phyloP scores from a whole-genome alignment of 176 grass and related monocot genomes.

The Oryza officinalis region DNA sequence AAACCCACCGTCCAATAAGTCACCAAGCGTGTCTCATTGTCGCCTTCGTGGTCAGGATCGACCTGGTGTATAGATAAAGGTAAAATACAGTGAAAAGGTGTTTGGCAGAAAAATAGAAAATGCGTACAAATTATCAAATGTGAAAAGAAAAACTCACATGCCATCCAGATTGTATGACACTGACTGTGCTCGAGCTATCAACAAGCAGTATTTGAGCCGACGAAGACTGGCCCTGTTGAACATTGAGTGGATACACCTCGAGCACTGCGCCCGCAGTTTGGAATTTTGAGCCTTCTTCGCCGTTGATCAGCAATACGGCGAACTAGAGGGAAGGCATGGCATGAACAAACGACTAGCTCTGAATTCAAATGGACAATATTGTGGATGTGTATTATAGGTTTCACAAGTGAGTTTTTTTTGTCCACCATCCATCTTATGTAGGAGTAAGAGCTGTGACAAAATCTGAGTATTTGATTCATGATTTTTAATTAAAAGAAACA shows the following conservation, averaged over 20 bases:
- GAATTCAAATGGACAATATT: too few relatives aligned
- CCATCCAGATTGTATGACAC: slow-evolving; percentile 21
- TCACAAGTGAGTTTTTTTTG: too few relatives aligned
- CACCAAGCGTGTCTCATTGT: not conserved
- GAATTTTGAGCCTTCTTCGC: not conserved
- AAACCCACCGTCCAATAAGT: slow-evolving; percentile 22
- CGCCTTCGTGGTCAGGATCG: not conserved
- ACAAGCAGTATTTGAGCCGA: not conserved
- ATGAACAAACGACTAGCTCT: too few relatives aligned
- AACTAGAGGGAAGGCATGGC: not conserved
- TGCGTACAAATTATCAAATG: not conserved
- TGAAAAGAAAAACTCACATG: not conserved
- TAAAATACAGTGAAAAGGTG: not conserved
- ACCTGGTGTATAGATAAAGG: not conserved
- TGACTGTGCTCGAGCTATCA: not conserved
- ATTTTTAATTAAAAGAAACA: too few relatives aligned
- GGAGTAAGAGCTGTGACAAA: too few relatives aligned
- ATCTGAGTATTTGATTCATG: too few relatives aligned
- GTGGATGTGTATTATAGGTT: too few relatives aligned
- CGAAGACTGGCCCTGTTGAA: not conserved
- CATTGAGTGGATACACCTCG: not conserved
- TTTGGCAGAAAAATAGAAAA: not conserved
- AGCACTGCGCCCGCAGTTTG: not conserved
- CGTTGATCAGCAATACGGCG: not conserved
- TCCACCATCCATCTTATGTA: too few relatives aligned